Evolutionary conservation across 73 alveolate genomes (phyloP).

Genomic region (Loxodes magnus): DNA sequence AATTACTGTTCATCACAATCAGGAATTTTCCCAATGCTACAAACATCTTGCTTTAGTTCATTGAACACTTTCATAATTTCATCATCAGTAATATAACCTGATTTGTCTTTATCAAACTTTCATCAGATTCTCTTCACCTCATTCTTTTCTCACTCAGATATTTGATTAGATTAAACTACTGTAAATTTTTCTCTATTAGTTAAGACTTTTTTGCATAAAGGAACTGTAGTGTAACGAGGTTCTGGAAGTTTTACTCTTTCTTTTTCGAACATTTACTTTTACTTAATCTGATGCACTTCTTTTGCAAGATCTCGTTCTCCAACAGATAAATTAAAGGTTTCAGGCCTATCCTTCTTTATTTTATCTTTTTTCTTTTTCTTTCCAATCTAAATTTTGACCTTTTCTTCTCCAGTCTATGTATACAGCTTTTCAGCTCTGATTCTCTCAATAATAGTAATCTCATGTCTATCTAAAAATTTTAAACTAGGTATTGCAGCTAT

Average conservation of each 20-base stretch:
- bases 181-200: conserved; percentile 53
- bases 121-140: conserved; percentile 65
- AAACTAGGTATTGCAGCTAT: conserved; percentile 70
- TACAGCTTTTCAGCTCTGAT: conserved; percentile 62
- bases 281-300: conserved; percentile 56
- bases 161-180: conserved; percentile 57
- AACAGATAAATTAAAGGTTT: conserved; percentile 48
- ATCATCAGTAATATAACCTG: conserved; percentile 62
- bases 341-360: conserved; percentile 33
- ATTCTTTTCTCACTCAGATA: conserved; percentile 91
- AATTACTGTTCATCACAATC: conserved; percentile 28
- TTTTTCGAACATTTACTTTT: conserved; percentile 29
- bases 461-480: conserved; percentile 80
- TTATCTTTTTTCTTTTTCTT: conserved; percentile 27
- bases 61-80: conserved; percentile 46
- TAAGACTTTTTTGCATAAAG: conserved; percentile 53
- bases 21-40: conserved; percentile 75
- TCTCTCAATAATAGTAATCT: conserved; percentile 74
- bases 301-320: conserved; percentile 79
- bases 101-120: conserved; percentile 79
- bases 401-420: conserved; percentile 38
- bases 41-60: conserved; percentile 39
- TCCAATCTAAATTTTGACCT: conserved; percentile 23
- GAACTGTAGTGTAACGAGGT: conserved; percentile 30
- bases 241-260: conserved; percentile 31